Conservation (phyloP, 1,139 yeast genomes). For the Pichia sp. region DNA sequence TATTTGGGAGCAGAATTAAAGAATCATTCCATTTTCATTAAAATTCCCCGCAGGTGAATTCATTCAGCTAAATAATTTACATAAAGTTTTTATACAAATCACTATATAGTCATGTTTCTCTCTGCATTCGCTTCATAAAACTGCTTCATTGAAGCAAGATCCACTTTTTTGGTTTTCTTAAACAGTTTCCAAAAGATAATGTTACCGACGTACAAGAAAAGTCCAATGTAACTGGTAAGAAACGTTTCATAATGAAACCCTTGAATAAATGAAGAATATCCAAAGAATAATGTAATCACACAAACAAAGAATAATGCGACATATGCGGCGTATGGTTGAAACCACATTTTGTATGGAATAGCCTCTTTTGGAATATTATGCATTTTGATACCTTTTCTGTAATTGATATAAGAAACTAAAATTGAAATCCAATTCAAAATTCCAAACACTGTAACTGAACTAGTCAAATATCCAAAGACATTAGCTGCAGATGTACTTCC, state of each 20-base stretch:
- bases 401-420: slow-evolving; percentile 54
- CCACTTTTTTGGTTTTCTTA: neutral
- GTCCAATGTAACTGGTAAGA: slow-evolving; percentile 73
- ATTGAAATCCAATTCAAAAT: slow-evolving; percentile 64
- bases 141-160: too few relatives aligned
- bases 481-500: slow-evolving; percentile 46
- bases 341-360: slow-evolving; percentile 20
- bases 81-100: too few relatives aligned
- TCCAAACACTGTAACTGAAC: slow-evolving; percentile 67
- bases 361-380: slow-evolving; percentile 16
- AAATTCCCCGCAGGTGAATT: too few relatives aligned
- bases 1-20: too few relatives aligned
- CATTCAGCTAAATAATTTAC: too few relatives aligned
- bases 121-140: too few relatives aligned
- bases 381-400: slow-evolving; percentile 46
- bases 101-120: too few relatives aligned
- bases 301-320: slow-evolving; percentile 38
- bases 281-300: slow-evolving; percentile 24
- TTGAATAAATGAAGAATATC: slow-evolving; percentile 34
- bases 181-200: too few relatives aligned
- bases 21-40: too few relatives aligned
- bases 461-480: slow-evolving; percentile 66
- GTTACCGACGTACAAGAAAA: slow-evolving; percentile 56
- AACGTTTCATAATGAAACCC: slow-evolving; percentile 54
- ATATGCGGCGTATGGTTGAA: slow-evolving; percentile 61